These are phyloP conservation scores for Physaria fendleri DNA, from an alignment of 345 rosid genomes.

Conservation along the genomic window DNA sequence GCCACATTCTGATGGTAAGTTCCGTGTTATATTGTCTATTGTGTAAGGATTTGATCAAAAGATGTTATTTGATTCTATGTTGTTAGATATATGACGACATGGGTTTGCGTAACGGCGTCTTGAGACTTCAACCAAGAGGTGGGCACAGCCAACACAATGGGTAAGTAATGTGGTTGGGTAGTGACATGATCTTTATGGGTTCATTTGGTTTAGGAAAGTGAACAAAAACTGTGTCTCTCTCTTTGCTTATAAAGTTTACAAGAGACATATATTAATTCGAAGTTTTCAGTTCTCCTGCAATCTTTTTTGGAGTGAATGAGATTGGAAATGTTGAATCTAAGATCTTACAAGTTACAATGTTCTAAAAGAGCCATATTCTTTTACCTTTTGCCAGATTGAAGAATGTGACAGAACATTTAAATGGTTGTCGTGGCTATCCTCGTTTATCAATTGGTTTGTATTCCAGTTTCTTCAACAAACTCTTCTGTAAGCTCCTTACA, in stretches of 20 bases:
- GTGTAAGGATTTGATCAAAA: background rate
- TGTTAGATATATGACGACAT: slow-evolving; percentile 73
- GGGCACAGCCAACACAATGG: slow-evolving; percentile 88
- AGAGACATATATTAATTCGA: background rate
- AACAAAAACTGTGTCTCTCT: background rate
- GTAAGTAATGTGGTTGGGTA: slow-evolving; percentile 29
- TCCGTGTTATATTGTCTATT: background rate
- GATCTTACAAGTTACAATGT: too few relatives aligned
- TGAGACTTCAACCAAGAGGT: slow-evolving; percentile 74
- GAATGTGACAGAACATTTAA: slow-evolving; percentile 66
- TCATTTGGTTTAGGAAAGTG: background rate
- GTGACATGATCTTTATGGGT: background rate
- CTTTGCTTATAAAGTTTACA: background rate
- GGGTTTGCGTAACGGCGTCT: slow-evolving; percentile 77
- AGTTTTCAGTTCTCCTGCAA: background rate
- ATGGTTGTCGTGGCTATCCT: slow-evolving; percentile 66
- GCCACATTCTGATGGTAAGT: slow-evolving; percentile 66
- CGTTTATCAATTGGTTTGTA: slow-evolving; percentile 65
- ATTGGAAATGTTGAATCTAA: background rate
- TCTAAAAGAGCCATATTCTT: background rate
- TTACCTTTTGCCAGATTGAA: slow-evolving; percentile 45
- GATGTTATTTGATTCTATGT: background rate
- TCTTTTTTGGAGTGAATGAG: background rate
- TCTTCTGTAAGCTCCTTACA: background rate
- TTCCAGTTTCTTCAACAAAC: background rate